Evolutionary conservation across 495 filamentous ascomycete genomes (phyloP), one percentile per base, ranked within the genome.

Genomic region (Penicillium daleae): DNA sequence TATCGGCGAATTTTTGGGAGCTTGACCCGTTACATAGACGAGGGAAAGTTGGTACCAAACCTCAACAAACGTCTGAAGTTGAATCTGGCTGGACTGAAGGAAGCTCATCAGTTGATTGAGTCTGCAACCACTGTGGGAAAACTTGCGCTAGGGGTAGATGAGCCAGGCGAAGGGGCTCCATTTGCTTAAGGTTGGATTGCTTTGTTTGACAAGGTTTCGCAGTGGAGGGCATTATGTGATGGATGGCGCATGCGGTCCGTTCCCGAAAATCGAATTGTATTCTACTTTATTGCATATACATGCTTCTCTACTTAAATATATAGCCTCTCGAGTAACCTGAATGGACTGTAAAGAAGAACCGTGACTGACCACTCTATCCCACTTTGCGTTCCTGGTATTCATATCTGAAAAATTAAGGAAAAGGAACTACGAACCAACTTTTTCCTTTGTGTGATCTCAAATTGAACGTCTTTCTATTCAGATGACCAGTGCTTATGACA

Each of bases 91-190:
- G 39, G 55, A n/a, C 55, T 57, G 33, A 24, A 27, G 19, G 39
- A 57, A 46, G 39, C 55, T 27, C 55, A 48, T 31, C 55, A 10
- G 55, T 27, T n/a, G 15, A 57, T 57, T 27, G 55, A 48, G 55
- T 42, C 19, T 57, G 39, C 19, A 9, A 42, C 19, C 37, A 57
- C 12, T 57, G 37, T 46, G 9, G 39, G 55, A 42, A 57, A 48
- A 19, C 6, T 42, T 42, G n/a, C 33, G 26, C 27, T 48, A 10
- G 35, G 33, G 37, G 22, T 57, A 27, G 55, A 42, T 46, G 39
- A 57, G 13, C 17, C 40, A 22, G 13, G 40, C 8, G 40, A 46
- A 17, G 40, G 40, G n/a, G 40, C 40, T 46, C 8, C 40, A 46
- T 46, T 46, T 22, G 40, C 13, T 46, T 46, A 22, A 46, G 6